Evolutionary conservation across 2,329 filamentous ascomycete genomes (phyloP).

Genomic region (Penicillium sp.): DNA sequence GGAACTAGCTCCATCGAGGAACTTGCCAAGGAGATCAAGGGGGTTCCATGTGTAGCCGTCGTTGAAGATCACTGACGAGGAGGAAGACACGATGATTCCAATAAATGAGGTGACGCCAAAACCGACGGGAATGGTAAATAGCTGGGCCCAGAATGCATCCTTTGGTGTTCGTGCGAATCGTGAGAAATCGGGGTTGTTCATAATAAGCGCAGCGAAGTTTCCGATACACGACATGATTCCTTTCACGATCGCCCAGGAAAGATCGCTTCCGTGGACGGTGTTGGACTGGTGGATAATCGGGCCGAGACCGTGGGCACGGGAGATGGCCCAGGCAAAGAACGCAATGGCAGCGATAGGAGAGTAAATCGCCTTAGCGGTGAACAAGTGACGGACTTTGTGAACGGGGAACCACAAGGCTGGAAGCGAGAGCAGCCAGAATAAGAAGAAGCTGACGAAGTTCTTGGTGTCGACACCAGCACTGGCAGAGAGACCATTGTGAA

Average conservation of each 20-base stretch:
- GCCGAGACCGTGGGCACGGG: conserved; percentile 76
- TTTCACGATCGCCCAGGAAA: conserved; percentile 79
- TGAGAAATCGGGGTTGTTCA: conserved; percentile 77
- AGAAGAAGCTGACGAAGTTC: conserved; percentile 76
- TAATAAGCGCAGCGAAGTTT: conserved; percentile 85
- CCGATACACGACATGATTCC: conserved; percentile 86
- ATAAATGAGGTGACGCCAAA: conserved; percentile 82
- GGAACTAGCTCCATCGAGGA: conserved; percentile 66
- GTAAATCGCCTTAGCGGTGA: conserved; percentile 83
- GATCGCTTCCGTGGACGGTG: conserved; percentile 60
- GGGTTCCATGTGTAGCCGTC: conserved; percentile 69
- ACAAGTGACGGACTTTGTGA: conserved; percentile 82
- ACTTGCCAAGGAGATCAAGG: conserved; percentile 62
- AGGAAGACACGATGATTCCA: conserved; percentile 74
- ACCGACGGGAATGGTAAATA: conserved; percentile 68
- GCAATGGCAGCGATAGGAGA: conserved; percentile 79
- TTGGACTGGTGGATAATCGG: conserved; percentile 72
- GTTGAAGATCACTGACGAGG: conserved; percentile 60
- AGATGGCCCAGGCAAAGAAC: conserved; percentile 84
- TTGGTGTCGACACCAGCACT: conserved; percentile 69
- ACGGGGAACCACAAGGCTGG: conserved; percentile 88
- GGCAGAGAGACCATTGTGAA: conserved; percentile 65
- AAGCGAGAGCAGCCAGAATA: conserved; percentile 79
- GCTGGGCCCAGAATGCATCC: conserved; percentile 77
- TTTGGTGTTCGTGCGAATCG: conserved; percentile 75